Evolutionary conservation across 306 rosid species (phyloP).

Genomic region (Rosa rugosa): DNA sequence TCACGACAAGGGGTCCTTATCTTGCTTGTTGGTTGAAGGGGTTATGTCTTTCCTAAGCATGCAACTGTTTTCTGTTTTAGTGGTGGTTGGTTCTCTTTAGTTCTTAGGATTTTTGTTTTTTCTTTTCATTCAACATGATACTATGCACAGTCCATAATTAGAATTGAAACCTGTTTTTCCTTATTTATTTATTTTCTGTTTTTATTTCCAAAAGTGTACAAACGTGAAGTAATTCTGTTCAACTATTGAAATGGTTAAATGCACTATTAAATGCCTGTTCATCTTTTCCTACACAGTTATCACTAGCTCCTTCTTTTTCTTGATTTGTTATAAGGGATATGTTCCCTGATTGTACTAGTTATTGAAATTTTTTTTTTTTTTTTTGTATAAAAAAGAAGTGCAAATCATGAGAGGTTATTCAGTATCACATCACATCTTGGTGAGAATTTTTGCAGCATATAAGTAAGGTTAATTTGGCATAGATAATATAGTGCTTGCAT

Average conservation of each 20-base stretch:
- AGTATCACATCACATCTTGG: neutral
- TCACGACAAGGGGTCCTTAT: slow-evolving; percentile 12
- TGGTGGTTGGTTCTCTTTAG: neutral
- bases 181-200: no score
- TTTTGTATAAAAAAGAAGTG: neutral
- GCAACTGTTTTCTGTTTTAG: neutral
- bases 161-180: neutral
- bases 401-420: neutral
- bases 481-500: slow-evolving; percentile 14
- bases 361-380: neutral
- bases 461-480: neutral
- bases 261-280: neutral
- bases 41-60: neutral
- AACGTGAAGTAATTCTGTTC: neutral
- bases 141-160: neutral
- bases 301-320: neutral
- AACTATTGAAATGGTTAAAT: slow-evolving; percentile 12
- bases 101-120: neutral
- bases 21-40: slow-evolving; percentile 4
- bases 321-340: neutral
- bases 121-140: neutral
- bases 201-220: neutral
- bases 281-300: neutral
- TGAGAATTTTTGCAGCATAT: neutral
- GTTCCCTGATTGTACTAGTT: neutral